A percentile compares a stretch with the other conserved stretches of the same genome.
Conservation (phyloP, 225 moss, liverwort and hornwort species). For the Antitrichia curtipendula region DNA sequence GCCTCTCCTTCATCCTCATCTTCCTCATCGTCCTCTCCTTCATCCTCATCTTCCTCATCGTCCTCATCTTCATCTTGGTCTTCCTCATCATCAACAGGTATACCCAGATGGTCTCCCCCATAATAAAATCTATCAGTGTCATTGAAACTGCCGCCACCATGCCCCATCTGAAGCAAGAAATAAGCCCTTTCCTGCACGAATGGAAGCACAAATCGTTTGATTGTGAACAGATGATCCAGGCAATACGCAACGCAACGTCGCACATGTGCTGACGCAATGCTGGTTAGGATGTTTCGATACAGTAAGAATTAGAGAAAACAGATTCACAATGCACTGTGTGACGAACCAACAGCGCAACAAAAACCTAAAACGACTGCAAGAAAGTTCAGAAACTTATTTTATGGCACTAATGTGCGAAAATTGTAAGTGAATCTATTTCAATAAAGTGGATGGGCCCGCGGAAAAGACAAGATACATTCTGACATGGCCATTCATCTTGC, state of each 20-base stretch:
- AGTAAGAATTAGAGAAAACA: neutral
- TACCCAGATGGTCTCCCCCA: slow-evolving; percentile 34
- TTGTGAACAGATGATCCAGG: neutral
- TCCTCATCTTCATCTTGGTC: slow-evolving; percentile 28
- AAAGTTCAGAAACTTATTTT: neutral
- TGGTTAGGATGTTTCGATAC: too few species aligned
- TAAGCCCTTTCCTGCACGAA: slow-evolving; percentile 68
- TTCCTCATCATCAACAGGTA: slow-evolving; percentile 21
- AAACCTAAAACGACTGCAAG: neutral
- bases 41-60: slow-evolving; percentile 2
- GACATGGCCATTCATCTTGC: neutral
- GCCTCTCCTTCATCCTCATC: slow-evolving; percentile 15
- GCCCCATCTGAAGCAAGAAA: slow-evolving; percentile 52
- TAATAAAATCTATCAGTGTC: slow-evolving; percentile 36
- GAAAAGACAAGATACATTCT: neutral
- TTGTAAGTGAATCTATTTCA: neutral
- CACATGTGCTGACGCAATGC: too few species aligned
- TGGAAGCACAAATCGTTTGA: neutral
- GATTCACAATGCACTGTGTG: too few species aligned
- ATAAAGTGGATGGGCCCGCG: neutral
- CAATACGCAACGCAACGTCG: neutral
- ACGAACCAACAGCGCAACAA: neutral
- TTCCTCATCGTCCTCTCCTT: slow-evolving; percentile 20
- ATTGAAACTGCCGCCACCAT: slow-evolving; percentile 42
- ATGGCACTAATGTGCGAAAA: neutral